These are phyloP conservation scores for Daldinia grandis DNA, from an alignment of 495 filamentous ascomycete species.

Conservation along the genomic window DNA sequence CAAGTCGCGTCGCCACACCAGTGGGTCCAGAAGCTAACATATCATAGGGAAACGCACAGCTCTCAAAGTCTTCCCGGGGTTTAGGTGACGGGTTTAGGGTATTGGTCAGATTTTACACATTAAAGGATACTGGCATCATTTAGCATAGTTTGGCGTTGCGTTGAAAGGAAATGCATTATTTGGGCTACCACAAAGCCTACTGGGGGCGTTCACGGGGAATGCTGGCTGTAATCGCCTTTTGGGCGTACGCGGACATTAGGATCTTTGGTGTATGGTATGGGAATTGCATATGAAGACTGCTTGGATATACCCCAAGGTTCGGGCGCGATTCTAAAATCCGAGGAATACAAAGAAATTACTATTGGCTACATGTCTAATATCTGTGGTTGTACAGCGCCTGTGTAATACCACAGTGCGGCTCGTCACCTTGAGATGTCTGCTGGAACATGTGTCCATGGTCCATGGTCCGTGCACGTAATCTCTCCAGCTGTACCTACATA, in stretches of 20 bases:
- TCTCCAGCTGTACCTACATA: background rate
- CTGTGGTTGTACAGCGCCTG: background rate
- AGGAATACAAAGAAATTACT: slow-evolving; percentile 16
- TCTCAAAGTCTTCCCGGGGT: slow-evolving; percentile 38
- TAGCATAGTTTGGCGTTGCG: slow-evolving; percentile 37
- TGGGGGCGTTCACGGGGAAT: slow-evolving; percentile 20
- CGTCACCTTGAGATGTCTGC: background rate
- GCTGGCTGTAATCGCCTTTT: background rate
- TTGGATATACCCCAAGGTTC: slow-evolving; percentile 38
- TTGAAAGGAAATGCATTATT: slow-evolving; percentile 22
- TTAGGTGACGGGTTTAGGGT: slow-evolving; percentile 26
- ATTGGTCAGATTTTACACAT: slow-evolving; percentile 1
- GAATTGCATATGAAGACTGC: slow-evolving; percentile 38
- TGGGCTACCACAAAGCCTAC: slow-evolving; percentile 13
- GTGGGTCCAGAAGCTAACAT: slow-evolving; percentile 14
- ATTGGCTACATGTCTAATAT: background rate
- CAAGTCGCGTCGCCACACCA: slow-evolving; percentile 16
- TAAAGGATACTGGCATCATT: slow-evolving; percentile 17
- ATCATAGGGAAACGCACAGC: slow-evolving; percentile 37
- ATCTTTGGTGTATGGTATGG: slow-evolving; percentile 27
- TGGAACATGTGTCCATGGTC: background rate
- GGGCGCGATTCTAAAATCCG: slow-evolving; percentile 11
- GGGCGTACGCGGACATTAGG: slow-evolving; percentile 21
- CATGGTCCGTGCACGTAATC: slow-evolving; percentile 9
- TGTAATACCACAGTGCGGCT: background rate